Evolutionary conservation across 192 early-diverging fungal species (phyloP).

Genomic region (Mortierella antarctica): DNA sequence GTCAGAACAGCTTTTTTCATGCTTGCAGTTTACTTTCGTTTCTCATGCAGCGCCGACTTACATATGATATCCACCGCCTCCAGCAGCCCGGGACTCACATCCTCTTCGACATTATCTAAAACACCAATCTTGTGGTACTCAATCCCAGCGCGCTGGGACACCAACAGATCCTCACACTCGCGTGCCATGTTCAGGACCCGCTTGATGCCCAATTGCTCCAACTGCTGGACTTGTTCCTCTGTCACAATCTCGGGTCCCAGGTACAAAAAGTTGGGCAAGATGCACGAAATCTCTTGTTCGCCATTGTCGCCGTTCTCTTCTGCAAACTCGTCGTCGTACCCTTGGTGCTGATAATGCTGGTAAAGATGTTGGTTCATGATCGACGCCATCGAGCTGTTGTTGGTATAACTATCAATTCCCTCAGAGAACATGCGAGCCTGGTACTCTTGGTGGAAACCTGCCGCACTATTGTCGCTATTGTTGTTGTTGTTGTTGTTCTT

Average conservation of each 20-base stretch:
- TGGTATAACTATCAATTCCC: constrained; percentile 31
- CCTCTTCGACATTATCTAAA: constrained; percentile 73
- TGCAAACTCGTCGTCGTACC: constrained; percentile 3
- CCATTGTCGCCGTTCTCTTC: constrained; percentile 36
- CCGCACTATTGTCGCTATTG: not conserved
- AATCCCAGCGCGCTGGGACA: constrained; percentile 40
- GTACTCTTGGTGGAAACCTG: constrained; percentile 8
- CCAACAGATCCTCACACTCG: constrained; percentile 69
- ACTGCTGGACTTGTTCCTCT: constrained; percentile 61
- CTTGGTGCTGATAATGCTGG: constrained; percentile 16
- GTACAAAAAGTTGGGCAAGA: constrained; percentile 69
- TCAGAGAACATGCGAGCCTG: constrained; percentile 32
- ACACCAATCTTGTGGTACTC: constrained; percentile 62
- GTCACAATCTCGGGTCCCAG: constrained; percentile 77
- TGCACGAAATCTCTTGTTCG: constrained; percentile 60
- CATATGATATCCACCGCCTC: constrained; percentile 75
- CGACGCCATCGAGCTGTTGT: constrained; percentile 11
- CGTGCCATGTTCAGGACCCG: constrained; percentile 83
- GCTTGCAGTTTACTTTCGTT: not conserved
- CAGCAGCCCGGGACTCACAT: constrained; percentile 70
- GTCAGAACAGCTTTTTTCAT: not conserved
- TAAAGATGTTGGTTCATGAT: constrained; percentile 1
- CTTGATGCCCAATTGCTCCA: constrained; percentile 66
- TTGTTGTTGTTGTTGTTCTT: not conserved
- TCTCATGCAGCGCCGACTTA: too few species aligned